A percentile compares a stretch with the other conserved stretches of the same genome.
These are phyloP conservation scores for Xylariomycetidae sp. DNA, from an alignment of 2,329 filamentous ascomycete species.

Conservation along the genomic window DNA sequence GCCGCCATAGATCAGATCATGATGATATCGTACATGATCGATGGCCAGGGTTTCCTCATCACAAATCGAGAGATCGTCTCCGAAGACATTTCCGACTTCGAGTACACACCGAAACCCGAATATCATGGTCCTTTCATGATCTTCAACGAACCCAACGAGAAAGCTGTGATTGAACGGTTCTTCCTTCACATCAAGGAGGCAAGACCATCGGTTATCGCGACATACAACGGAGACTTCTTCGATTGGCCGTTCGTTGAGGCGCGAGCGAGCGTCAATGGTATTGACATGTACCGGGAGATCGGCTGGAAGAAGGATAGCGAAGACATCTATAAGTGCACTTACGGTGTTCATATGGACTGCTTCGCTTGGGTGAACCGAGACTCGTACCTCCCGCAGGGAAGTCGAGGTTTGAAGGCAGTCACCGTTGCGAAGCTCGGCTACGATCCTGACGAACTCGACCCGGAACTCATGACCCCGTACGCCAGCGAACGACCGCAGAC, in stretches of 20 bases:
- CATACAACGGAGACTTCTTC: conserved; percentile 99
- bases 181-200: conserved; percentile 95
- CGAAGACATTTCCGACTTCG: conserved; percentile 94
- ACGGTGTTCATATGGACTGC: conserved; percentile 98
- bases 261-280: conserved; percentile 84
- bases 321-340: conserved; percentile 92
- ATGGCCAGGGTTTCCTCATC: conserved; percentile 94
- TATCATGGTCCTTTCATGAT: conserved; percentile 95
- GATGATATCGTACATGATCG: conserved; percentile 99
- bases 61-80: conserved; percentile 97
- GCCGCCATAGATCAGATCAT: conserved; percentile 93
- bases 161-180: conserved; percentile 80
- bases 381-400: conserved; percentile 94
- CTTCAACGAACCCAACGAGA: conserved; percentile 96
- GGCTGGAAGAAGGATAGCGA: conserved; percentile 93
- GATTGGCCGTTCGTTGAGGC: conserved; percentile 99
- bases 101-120: conserved; percentile 96
- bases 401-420: conserved; percentile 93
- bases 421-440: conserved; percentile 97
- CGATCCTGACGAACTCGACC: conserved; percentile 95
- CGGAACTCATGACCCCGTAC: conserved; percentile 92
- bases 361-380: conserved; percentile 99
- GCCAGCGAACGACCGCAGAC: conserved; percentile 88
- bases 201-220: conserved; percentile 91
- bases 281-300: conserved; percentile 99